phyloP scores from a whole-genome alignment of 768 basidiomycete species.

The Termitomyces sp. region DNA sequence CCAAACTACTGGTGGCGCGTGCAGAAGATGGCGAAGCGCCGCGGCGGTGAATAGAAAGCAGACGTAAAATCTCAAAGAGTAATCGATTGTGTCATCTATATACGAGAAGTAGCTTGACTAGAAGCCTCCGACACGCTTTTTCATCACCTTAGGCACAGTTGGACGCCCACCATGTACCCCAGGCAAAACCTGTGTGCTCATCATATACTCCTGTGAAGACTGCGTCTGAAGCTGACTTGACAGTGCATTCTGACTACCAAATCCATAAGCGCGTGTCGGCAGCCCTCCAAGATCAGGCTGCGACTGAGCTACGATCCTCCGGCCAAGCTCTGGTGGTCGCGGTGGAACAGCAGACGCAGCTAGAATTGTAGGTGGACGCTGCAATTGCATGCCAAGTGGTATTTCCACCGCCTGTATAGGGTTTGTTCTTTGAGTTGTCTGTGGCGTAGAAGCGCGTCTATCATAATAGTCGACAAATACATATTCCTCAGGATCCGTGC shows the following conservation, averaged over 20 bases:
- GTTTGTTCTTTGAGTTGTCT: not conserved
- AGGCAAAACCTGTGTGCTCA: slow-evolving; percentile 69
- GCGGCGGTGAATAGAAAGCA: not conserved
- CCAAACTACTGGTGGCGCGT: too few species aligned
- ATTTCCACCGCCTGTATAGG: not conserved
- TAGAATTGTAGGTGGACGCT: slow-evolving; percentile 39
- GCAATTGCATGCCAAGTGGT: slow-evolving; percentile 5
- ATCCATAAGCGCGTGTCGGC: slow-evolving; percentile 5
- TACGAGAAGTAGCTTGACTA: slow-evolving; percentile 29
- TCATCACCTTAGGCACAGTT: slow-evolving; percentile 41
- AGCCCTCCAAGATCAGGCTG: slow-evolving; percentile 11
- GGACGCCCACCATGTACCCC: slow-evolving; percentile 70
- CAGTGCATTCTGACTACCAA: slow-evolving; percentile 11
- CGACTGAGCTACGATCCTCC: slow-evolving; percentile 12
- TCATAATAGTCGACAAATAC: slow-evolving; percentile 56
- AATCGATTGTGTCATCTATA: not conserved
- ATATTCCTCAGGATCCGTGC: slow-evolving; percentile 48
- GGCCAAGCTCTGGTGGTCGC: slow-evolving; percentile 13
- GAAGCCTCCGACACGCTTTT: slow-evolving; percentile 77
- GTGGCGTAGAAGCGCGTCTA: slow-evolving; percentile 20
- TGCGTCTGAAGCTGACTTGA: slow-evolving; percentile 10
- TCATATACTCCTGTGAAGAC: slow-evolving; percentile 41
- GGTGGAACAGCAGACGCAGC: slow-evolving; percentile 25
- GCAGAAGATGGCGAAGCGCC: not conserved
- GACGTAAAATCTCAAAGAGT: not conserved